Evolutionary conservation across 306 rosid genomes (phyloP).

Genomic region (Dicorynia guianensis): DNA sequence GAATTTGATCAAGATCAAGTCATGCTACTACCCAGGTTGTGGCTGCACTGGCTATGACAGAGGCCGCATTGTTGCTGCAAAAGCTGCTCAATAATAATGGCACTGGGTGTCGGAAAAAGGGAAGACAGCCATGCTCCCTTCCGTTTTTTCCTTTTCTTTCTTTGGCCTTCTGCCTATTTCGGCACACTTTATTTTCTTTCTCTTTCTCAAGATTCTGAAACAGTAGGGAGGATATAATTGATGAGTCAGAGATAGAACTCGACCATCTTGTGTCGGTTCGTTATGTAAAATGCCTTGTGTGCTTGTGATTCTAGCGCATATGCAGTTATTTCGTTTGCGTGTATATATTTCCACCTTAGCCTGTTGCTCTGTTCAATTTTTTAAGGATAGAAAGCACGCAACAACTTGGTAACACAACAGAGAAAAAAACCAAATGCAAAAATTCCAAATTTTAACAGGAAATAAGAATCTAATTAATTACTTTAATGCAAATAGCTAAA

Average conservation of each 20-base stretch:
- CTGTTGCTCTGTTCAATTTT: neutral
- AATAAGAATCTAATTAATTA: too few species aligned
- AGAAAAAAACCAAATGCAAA: too few species aligned
- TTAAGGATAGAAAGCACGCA: too few species aligned
- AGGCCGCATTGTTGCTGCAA: constrained; percentile 42
- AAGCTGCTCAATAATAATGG: constrained; percentile 43
- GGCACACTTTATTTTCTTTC: neutral
- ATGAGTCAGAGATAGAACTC: constrained; percentile 14
- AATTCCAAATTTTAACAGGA: too few species aligned
- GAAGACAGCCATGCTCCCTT: constrained; percentile 26
- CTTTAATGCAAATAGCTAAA: too few species aligned
- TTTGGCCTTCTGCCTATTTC: neutral
- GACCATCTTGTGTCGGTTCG: constrained; percentile 19
- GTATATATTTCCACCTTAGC: neutral
- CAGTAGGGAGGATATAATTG: neutral
- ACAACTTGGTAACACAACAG: too few species aligned
- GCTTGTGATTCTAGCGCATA: constrained; percentile 26
- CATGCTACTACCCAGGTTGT: constrained; percentile 60
- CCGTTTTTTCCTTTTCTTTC: neutral
- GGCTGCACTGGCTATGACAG: constrained; percentile 47
- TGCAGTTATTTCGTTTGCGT: constrained; percentile 13
- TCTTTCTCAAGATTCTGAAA: neutral
- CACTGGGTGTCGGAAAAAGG: constrained; percentile 32
- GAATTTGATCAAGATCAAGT: constrained; percentile 58
- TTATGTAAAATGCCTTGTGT: constrained; percentile 22